Percentiles rank a stretch among this genome's conserved stretches.
Conservation (phyloP, 352 stramenopile species). For the Chrysophaeum taylorii region DNA sequence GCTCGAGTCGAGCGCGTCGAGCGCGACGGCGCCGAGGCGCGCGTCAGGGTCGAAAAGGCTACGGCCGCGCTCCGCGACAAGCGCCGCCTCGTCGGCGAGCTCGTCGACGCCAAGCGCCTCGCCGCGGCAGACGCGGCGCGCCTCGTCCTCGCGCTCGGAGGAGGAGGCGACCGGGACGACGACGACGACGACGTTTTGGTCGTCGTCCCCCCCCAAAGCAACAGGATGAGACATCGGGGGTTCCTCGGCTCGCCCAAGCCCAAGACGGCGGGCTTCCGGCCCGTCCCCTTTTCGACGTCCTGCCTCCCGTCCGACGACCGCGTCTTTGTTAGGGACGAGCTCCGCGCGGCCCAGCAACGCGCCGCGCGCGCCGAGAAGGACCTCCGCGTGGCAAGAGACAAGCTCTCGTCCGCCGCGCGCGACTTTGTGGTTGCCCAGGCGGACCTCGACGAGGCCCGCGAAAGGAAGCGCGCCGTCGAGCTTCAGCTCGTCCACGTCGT, state of each 20-base stretch:
- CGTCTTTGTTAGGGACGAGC: no score
- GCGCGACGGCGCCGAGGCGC: neutral
- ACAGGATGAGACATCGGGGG: no score
- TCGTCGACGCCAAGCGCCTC: slow-evolving; percentile 3
- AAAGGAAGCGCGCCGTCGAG: neutral
- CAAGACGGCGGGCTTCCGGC: no score
- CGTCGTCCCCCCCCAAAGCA: no score
- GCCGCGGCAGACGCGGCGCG: neutral
- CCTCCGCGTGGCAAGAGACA: neutral
- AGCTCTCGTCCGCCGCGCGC: neutral
- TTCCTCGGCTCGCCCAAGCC: no score
- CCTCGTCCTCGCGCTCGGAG: neutral
- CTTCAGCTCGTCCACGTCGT: neutral
- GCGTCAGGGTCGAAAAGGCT: neutral
- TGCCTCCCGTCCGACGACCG: no score
- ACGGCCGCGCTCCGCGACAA: neutral
- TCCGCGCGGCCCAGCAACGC: no score
- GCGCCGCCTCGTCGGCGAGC: neutral
- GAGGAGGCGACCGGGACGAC: neutral
- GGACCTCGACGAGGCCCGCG: slow-evolving; percentile 3
- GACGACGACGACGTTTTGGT: neutral
- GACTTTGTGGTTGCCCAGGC: neutral
- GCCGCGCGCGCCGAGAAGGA: no score
- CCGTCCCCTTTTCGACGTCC: no score
- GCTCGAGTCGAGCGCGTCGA: neutral